phyloP scores from a whole-genome alignment of 2,329 filamentous ascomycete genomes.

The Lasiodiplodia hormozganensis region DNA sequence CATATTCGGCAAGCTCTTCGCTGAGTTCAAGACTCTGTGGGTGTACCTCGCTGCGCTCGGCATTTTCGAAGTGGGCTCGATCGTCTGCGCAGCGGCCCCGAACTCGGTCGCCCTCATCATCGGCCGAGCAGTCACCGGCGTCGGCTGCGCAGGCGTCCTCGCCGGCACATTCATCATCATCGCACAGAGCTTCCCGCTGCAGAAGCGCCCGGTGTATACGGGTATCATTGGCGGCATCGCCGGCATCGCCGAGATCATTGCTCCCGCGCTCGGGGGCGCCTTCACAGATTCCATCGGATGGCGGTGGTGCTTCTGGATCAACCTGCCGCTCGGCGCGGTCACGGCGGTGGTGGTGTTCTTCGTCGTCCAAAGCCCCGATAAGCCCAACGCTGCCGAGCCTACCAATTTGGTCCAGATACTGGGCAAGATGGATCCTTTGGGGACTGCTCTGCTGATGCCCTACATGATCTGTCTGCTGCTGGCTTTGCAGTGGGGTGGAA shows the following conservation, averaged over 20 bases:
- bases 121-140: conserved; percentile 58
- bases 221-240: conserved; percentile 23
- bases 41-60: conserved; percentile 57
- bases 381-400: too few species aligned
- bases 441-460: too few species aligned
- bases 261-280: conserved; percentile 32
- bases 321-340: conserved; percentile 29
- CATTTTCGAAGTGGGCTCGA: conserved; percentile 58
- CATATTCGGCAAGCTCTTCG: too few species aligned
- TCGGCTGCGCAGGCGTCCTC: conserved; percentile 59
- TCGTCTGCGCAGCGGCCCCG: conserved; percentile 58
- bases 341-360: conserved; percentile 39
- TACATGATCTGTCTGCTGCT: conserved; percentile 41
- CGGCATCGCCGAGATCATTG: conserved; percentile 33
- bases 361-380: conserved; percentile 36
- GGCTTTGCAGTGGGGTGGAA: conserved; percentile 48
- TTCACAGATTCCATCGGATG: conserved; percentile 31
- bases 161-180: conserved; percentile 39
- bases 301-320: conserved; percentile 41
- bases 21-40: too few species aligned
- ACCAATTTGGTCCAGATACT: too few species aligned
- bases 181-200: conserved; percentile 47
- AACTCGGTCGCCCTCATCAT: conserved; percentile 58
- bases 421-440: too few species aligned
- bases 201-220: conserved; percentile 44